Evolutionary conservation across 2,329 filamentous ascomycete genomes (phyloP).

Genomic region (Epichloe elymi): DNA sequence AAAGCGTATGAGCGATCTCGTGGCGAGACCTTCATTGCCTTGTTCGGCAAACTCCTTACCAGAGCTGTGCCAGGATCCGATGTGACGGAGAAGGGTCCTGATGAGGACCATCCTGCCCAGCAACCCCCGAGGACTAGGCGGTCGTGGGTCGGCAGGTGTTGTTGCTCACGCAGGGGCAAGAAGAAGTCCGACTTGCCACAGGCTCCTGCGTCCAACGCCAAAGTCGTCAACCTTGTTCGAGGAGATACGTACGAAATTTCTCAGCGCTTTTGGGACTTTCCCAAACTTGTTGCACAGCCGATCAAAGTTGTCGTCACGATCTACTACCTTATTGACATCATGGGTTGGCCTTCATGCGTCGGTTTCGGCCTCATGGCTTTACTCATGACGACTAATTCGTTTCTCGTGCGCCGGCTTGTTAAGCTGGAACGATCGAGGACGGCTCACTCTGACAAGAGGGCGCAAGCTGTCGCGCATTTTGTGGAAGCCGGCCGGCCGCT

Average conservation of each 20-base stretch:
- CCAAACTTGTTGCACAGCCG: constrained; percentile 61
- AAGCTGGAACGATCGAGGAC: constrained; percentile 59
- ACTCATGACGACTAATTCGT: constrained; percentile 56
- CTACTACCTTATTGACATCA: constrained; percentile 52
- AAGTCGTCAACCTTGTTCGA: constrained; percentile 79
- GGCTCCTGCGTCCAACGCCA: constrained; percentile 65
- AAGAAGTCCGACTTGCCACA: constrained; percentile 15
- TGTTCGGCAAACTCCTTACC: constrained; percentile 25
- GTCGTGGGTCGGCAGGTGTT: constrained; percentile 10
- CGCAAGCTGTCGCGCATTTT: constrained; percentile 73
- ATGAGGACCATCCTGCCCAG: constrained; percentile 6
- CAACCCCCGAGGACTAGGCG: constrained; percentile 3
- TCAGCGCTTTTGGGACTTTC: constrained; percentile 80
- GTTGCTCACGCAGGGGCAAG: constrained; percentile 10
- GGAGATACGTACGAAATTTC: constrained; percentile 72
- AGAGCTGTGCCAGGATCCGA: constrained; percentile 26
- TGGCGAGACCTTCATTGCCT: constrained; percentile 45
- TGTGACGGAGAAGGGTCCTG: constrained; percentile 21
- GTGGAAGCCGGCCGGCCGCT: constrained; percentile 70
- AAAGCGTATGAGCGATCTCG: constrained; percentile 72
- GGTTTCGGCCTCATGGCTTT: constrained; percentile 57
- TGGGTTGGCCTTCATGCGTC: constrained; percentile 67
- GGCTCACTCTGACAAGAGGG: constrained; percentile 59
- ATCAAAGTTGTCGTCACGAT: constrained; percentile 59
- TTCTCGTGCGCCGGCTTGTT: constrained; percentile 53